Percentiles rank a stretch among this genome's conserved stretches.
These are phyloP conservation scores for Wickerhamomyces xylosicus DNA, from an alignment of 805 yeast genomes.

Conservation along the genomic window DNA sequence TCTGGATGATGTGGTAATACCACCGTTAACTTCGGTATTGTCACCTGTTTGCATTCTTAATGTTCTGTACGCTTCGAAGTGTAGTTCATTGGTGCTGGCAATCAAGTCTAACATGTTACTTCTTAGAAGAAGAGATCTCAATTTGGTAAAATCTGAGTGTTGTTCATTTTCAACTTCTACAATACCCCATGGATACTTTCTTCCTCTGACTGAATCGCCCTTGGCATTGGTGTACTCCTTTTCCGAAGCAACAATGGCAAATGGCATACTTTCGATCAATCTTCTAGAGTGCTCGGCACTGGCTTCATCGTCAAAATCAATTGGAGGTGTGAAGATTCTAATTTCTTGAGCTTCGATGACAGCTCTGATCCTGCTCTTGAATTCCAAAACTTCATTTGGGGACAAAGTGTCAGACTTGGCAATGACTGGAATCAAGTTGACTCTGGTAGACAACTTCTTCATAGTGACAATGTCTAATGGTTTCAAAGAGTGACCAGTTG, in stretches of 20 bases:
- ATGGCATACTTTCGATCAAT: conserved; percentile 77
- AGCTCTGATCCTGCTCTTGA: conserved; percentile 54
- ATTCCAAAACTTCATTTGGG: conserved; percentile 17
- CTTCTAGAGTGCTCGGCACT: conserved; percentile 74
- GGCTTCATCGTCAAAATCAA: conserved; percentile 64
- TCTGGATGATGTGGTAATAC: conserved; percentile 33
- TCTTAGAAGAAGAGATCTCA: conserved; percentile 70
- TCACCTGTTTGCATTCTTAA: conserved; percentile 49
- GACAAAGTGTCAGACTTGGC: conserved; percentile 19
- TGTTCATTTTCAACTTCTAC: conserved; percentile 81
- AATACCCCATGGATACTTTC: conserved; percentile 86
- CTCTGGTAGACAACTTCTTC: conserved; percentile 73
- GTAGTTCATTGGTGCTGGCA: conserved; percentile 69
- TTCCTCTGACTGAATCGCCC: conserved; percentile 62
- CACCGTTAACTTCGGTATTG: conserved; percentile 21
- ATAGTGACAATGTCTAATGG: conserved; percentile 84
- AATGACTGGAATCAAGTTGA: conserved; percentile 81
- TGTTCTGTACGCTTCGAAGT: conserved; percentile 72
- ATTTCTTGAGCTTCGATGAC: conserved; percentile 80
- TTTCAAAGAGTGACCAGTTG: conserved; percentile 80
- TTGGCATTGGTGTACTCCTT: conserved; percentile 52
- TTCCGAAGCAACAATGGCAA: conserved; percentile 74
- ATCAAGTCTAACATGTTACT: conserved; percentile 78
- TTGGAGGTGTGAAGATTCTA: conserved; percentile 74
- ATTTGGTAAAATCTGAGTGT: conserved; percentile 77